Base-by-base conservation (phyloP, 805 yeast genomes). In the Lachancea fermentati region DNA sequence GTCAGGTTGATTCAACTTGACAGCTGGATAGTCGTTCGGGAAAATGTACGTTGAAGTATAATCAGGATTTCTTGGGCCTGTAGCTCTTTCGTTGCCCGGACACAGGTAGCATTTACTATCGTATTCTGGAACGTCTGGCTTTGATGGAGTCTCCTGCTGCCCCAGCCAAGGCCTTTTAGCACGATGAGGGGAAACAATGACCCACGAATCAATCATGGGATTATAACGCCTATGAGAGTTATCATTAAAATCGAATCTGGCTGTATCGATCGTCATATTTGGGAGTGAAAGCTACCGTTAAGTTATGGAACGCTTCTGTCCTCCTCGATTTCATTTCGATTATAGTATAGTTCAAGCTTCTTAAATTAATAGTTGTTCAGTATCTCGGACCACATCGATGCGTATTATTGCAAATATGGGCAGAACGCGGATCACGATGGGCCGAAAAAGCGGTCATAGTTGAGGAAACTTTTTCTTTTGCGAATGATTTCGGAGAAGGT, bases 161-260 rank as follows among this genome's bases (percentile, higher is more conserved):
- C 89, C 89, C 57, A 78, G 83, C 89, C 89, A 82, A 15, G 91
- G 89, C 49, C 91, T 69, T 58, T 80, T 79, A 22, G 87, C 76
- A 42, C 89, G 67, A 54, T 82, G 91, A 4, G 91, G 89, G 12
- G 87, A 80, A 37, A 82, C 81, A 37, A 82, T 66, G 18, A 82
- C 78, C 76, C 81, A 79, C n/a, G 72, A 60, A 39, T 75, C 75
- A n/a, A 81, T 71, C 46, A 82, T 68, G 3, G 86, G 87, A 51
- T 82, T 82, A 60, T 67, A 76, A 36, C 91, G 70, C 48, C 86
- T 73, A 54, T 82, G 89, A 2, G 85, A 75, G 48, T 76, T 73
- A 50, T 76, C 76, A 31, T 73, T 65, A 43, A 72, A 72, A 54
- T 72, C 76, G 47, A 75, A 74, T 3, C 26, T 15, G 9, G 24